phyloP scores from a whole-genome alignment of 495 filamentous ascomycete genomes.

The Penicillium steckii region DNA sequence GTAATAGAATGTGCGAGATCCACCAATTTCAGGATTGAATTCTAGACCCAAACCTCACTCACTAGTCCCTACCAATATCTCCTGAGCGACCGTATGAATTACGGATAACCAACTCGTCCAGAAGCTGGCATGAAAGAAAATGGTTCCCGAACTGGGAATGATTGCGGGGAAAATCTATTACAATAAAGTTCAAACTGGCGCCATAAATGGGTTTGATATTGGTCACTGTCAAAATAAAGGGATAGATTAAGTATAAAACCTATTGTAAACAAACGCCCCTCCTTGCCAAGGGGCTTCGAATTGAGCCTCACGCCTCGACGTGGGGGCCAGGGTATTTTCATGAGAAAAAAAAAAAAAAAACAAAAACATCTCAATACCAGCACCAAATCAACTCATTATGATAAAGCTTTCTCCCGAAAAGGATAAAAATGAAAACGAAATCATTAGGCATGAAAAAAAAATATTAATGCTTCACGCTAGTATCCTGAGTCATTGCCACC shows the following conservation, averaged over 20 bases:
- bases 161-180: no score
- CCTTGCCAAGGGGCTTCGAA: neutral
- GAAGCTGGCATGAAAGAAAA: no score
- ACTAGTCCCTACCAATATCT: no score
- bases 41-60: no score
- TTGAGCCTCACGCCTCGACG: neutral
- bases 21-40: no score
- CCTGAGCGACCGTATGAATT: no score
- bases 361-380: neutral
- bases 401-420: neutral
- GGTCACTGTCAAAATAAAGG: neutral
- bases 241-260: neutral
- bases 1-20: no score
- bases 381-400: no score
- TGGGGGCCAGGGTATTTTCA: neutral
- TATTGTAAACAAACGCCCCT: neutral
- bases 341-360: neutral
- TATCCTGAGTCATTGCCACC: slow-evolving; percentile 1
- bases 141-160: no score
- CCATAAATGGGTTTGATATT: no score
- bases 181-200: no score
- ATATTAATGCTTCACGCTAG: neutral
- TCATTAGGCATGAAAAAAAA: neutral
- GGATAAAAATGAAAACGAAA: neutral
- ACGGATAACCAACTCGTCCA: no score